phyloP scores from a whole-genome alignment of 306 rosid species.

The Acmispon strigosus region DNA sequence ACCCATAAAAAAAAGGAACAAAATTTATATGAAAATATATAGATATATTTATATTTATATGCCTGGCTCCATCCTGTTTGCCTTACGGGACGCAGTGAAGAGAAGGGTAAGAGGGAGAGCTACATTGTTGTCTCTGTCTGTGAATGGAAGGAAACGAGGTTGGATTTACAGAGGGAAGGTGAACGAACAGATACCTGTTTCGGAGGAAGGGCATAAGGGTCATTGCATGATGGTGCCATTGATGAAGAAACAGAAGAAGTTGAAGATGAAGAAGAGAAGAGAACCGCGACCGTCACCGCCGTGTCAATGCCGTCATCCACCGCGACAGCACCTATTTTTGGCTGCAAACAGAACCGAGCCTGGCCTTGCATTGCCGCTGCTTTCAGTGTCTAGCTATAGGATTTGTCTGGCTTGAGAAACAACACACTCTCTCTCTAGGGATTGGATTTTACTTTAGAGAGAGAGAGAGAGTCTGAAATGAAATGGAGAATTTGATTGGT shows the following conservation, averaged over 20 bases:
- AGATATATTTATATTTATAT: constrained; percentile 2
- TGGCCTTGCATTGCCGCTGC: constrained; percentile 24
- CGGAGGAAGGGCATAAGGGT: constrained; percentile 38
- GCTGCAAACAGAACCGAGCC: constrained; percentile 21
- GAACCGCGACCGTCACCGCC: neutral
- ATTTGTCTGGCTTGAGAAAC: neutral
- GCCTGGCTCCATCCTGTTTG: constrained; percentile 87
- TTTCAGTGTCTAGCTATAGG: neutral
- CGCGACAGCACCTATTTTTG: constrained; percentile 21
- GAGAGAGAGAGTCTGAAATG: neutral
- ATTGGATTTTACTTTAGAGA: neutral
- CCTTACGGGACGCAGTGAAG: constrained; percentile 52
- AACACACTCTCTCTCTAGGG: neutral
- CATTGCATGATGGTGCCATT: constrained; percentile 17
- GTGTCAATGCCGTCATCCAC: constrained; percentile 10
- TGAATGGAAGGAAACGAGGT: constrained; percentile 46
- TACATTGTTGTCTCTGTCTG: constrained; percentile 54
- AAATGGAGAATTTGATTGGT: neutral
- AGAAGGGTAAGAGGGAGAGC: constrained; percentile 51
- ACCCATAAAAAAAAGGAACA: neutral
- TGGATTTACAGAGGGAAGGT: constrained; percentile 44
- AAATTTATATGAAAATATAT: constrained; percentile 21
- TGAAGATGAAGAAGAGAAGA: neutral
- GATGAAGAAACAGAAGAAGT: no score
- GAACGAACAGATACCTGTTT: constrained; percentile 39